Evolutionary conservation across 2,329 filamentous ascomycete genomes (phyloP), one percentile per base, ranked within the genome.

Genomic region (Phialemonium atrogriseum): DNA sequence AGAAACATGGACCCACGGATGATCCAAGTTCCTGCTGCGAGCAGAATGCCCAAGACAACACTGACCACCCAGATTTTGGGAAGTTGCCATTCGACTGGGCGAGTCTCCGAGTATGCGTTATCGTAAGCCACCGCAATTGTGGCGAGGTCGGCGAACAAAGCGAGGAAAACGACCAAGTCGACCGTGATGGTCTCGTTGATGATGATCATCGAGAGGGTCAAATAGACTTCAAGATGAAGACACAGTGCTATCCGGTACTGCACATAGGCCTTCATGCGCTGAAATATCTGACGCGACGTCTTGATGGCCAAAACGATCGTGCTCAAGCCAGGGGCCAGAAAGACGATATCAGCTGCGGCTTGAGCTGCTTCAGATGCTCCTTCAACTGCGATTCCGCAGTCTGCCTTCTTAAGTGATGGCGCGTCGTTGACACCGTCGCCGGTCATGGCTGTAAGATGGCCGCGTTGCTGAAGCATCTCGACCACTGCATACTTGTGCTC

Each of bases 11-110:
- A 70, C 31, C 73, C 81, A 49, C 80, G 80, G 42, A 84, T 62
- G 50, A 85, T 65, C 81, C 81, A 86, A 46, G 81, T 86, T 38
- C 66, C 80, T 26, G 72, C 51, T 34, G 81, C 80, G 24, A 86
- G 77, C 27, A 84, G 60, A 20, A 73, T 43, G 56, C 81, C 81
- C 30, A 85, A 71, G 37, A 81, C 62, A 43, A 81, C 65, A 40
- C 73, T 79, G 49, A 86, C 83, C 43, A 85, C 70, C 81, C 80
- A 85, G 53, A 85, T 85, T 69, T 85, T 86, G 42, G 80, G 80
- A 42, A 86, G 56, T 61, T 86, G 81, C 81, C 81, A 86, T 57
- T 85, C 80, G 48, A 85, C 81, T 10, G 81, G 81, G 23, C 80
- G 77, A 38, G 68, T 68, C 52, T 86, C 81, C 48, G 77, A 84